A percentile compares a stretch with the other conserved stretches of the same genome.
Evolutionary conservation across 257 asterid genomes (phyloP).

Genomic region (Forsythia viridissima): DNA sequence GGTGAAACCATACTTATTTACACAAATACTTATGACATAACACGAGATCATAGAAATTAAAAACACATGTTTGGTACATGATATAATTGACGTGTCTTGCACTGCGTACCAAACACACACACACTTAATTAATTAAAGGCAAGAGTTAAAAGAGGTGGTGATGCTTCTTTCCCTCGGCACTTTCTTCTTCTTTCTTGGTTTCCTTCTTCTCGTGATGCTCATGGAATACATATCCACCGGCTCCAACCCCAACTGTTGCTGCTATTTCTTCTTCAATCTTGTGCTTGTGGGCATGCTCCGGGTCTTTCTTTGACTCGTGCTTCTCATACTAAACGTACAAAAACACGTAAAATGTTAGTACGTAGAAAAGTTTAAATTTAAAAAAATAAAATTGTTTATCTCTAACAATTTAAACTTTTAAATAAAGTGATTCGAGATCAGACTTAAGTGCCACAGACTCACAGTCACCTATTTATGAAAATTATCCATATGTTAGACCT

Average conservation of each 20-base stretch:
- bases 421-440: too few species aligned
- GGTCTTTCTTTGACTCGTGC: conserved; percentile 66
- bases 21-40: not conserved
- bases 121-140: not conserved
- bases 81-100: not conserved
- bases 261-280: conserved; percentile 63
- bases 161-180: conserved; percentile 54
- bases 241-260: conserved; percentile 50
- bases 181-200: conserved; percentile 47
- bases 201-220: conserved; percentile 79
- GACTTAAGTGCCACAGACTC: too few species aligned
- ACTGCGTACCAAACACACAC: not conserved
- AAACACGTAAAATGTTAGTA: not conserved
- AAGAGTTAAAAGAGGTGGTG: conserved; percentile 45
- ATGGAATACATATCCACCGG: conserved; percentile 68
- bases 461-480: not conserved
- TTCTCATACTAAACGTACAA: conserved; percentile 57
- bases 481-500: too few species aligned
- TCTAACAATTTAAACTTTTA: too few species aligned
- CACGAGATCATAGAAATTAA: not conserved
- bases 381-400: not conserved
- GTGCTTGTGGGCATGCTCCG: conserved; percentile 62
- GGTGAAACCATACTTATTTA: not conserved
- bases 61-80: not conserved
- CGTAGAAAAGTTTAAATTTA: not conserved